Conservation (phyloP, 371 early-diverging fungal genomes). For the Chytridium lagenaria region DNA sequence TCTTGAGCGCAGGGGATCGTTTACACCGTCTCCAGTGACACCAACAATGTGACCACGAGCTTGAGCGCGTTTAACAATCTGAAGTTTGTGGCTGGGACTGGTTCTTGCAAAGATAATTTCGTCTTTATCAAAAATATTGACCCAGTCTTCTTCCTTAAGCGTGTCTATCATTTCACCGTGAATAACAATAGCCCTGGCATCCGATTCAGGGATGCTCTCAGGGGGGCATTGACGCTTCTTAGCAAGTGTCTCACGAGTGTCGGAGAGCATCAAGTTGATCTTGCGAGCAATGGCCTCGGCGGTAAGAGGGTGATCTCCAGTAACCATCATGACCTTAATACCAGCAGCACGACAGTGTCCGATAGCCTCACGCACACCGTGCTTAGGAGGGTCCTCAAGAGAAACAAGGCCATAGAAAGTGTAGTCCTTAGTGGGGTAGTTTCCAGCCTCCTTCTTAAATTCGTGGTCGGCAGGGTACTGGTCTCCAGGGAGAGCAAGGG, state of each 20-base stretch:
- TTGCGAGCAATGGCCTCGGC: conserved; percentile 73
- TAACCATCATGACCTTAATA: conserved; percentile 95
- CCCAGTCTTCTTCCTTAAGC: conserved; percentile 86
- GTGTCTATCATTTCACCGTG: conserved; percentile 85
- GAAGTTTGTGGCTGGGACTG: conserved; percentile 86
- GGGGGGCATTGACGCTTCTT: conserved; percentile 64
- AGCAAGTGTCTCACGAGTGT: conserved; percentile 81
- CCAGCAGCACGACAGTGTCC: conserved; percentile 89
- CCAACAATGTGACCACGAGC: conserved; percentile 87
- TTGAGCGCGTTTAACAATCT: conserved; percentile 86
- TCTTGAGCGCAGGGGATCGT: conserved; percentile 92
- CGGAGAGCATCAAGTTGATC: conserved; percentile 87
- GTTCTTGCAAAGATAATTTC: conserved; percentile 94
- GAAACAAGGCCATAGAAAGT: conserved; percentile 82
- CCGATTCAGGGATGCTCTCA: conserved; percentile 72
- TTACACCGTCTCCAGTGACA: conserved; percentile 94
- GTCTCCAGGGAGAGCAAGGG: conserved; percentile 65
- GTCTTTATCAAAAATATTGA: conserved; percentile 78
- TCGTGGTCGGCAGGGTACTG: conserved; percentile 70
- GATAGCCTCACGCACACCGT: conserved; percentile 97
- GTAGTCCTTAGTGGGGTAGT: neutral
- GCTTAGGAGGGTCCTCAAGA: conserved; percentile 95
- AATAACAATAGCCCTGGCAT: conserved; percentile 88
- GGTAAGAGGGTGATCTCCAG: conserved; percentile 94
- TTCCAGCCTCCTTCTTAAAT: conserved; percentile 69